These are phyloP conservation scores for Neoconidiobolus thromboides DNA, from an alignment of 371 early-diverging fungal genomes.

Conservation along the genomic window DNA sequence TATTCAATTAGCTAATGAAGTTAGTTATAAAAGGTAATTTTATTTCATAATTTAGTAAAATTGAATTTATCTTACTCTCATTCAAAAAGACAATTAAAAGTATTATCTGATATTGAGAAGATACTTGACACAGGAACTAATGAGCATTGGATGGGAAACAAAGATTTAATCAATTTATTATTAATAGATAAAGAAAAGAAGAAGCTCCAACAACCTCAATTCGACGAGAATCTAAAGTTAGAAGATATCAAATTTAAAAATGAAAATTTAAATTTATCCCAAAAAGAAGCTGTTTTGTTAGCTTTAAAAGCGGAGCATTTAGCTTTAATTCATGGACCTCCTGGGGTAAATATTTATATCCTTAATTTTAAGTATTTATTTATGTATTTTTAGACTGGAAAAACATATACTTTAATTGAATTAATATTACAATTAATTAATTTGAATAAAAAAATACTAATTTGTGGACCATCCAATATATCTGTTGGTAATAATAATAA, in stretches of 20 bases:
- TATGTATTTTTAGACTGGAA: slow-evolving; percentile 40
- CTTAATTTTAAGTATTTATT: neutral
- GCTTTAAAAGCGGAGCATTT: slow-evolving; percentile 42
- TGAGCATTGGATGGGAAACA: slow-evolving; percentile 10
- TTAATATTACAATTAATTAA: slow-evolving; percentile 59
- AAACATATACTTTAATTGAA: slow-evolving; percentile 81
- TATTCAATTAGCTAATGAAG: slow-evolving; percentile 3
- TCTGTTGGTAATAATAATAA: slow-evolving; percentile 24
- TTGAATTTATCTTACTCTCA: slow-evolving; percentile 1
- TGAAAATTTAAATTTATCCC: slow-evolving; percentile 48
- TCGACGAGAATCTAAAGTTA: slow-evolving; percentile 22
- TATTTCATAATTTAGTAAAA: neutral
- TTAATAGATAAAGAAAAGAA: slow-evolving; percentile 17
- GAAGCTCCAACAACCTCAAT: slow-evolving; percentile 23
- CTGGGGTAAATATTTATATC: slow-evolving; percentile 20
- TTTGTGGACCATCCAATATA: slow-evolving; percentile 89
- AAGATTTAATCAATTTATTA: slow-evolving; percentile 9
- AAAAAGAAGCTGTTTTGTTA: slow-evolving; percentile 48
- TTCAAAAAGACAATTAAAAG: neutral
- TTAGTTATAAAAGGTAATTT: slow-evolving; percentile 4
- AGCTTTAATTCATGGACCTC: slow-evolving; percentile 74
- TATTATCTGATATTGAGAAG: neutral
- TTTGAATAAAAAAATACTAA: slow-evolving; percentile 49
- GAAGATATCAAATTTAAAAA: slow-evolving; percentile 27
- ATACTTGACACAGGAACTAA: slow-evolving; percentile 13